phyloP scores from a whole-genome alignment of 139 green algal genomes.

The Edaphochlamys debaryana region DNA sequence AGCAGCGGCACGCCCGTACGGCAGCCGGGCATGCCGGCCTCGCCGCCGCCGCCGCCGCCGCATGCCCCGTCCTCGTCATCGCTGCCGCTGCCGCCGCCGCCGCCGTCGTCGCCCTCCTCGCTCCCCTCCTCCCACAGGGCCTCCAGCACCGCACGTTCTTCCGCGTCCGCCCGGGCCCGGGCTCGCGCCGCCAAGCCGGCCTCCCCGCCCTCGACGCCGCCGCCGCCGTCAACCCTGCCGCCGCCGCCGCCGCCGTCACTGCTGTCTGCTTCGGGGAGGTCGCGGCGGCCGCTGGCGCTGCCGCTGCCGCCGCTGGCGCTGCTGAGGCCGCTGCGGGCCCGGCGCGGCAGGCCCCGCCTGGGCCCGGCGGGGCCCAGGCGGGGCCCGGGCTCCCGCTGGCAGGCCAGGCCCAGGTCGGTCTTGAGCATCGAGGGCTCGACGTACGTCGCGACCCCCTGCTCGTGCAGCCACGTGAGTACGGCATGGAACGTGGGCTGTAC shows the following conservation, averaged over 20 bases:
- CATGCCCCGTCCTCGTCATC: too few species aligned
- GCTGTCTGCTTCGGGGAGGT: too few species aligned
- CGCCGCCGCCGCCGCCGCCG: not conserved
- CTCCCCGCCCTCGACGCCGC: not conserved
- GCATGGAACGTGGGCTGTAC: slow-evolving; percentile 16
- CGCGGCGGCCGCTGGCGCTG: not conserved
- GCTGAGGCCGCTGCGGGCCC: not conserved
- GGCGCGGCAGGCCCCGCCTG: not conserved
- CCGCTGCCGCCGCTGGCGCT: not conserved
- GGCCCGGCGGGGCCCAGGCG: not conserved
- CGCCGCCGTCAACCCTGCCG: too few species aligned
- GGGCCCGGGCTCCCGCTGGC: not conserved
- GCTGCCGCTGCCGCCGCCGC: not conserved
- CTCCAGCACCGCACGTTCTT: too few species aligned
- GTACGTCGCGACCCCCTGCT: slow-evolving; percentile 14
- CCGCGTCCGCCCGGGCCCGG: too few species aligned
- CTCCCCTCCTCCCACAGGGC: too few species aligned
- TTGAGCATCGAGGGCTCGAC: slow-evolving; percentile 33
- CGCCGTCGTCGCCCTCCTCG: not conserved
- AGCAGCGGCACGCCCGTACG: slow-evolving; percentile 13
- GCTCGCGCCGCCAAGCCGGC: too few species aligned
- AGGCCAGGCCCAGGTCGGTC: not conserved
- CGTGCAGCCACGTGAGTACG: slow-evolving; percentile 36
- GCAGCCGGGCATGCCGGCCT: not conserved
- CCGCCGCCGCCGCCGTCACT: too few species aligned